These are phyloP conservation scores for Trichoderma sp. DNA, from an alignment of 2,329 filamentous ascomycete genomes.

Conservation along the genomic window DNA sequence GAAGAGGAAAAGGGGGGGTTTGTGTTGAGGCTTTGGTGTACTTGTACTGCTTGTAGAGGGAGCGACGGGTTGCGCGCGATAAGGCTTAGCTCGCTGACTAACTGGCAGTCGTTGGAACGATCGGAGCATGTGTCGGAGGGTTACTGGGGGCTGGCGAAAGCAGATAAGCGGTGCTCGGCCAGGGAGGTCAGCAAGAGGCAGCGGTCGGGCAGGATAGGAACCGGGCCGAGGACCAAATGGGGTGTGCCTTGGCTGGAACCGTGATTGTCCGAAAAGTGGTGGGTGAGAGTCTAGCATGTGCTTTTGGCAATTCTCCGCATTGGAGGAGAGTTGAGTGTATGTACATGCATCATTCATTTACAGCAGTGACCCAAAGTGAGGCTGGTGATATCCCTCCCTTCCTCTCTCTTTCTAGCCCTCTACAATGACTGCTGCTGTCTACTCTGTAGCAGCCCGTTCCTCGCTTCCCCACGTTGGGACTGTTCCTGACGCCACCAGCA, in stretches of 20 bases:
- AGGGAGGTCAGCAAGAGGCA: constrained; percentile 12
- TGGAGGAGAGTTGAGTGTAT: background rate
- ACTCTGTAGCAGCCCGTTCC: background rate
- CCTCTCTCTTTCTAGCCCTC: background rate
- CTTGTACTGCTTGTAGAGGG: constrained; percentile 15
- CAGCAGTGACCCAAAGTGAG: background rate
- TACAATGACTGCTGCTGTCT: background rate
- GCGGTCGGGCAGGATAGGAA: constrained; percentile 1
- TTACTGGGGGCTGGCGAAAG: background rate
- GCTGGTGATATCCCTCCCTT: background rate
- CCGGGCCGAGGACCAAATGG: constrained; percentile 19
- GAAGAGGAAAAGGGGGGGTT: constrained; percentile 12
- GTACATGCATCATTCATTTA: background rate
- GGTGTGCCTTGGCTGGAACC: background rate
- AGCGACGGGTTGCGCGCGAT: constrained; percentile 16
- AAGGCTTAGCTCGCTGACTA: constrained; percentile 23
- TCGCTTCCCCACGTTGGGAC: background rate
- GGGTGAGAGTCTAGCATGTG: constrained; percentile 1
- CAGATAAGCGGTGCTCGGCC: constrained; percentile 9
- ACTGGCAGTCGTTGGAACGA: constrained; percentile 5
- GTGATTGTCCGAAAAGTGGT: constrained; percentile 13
- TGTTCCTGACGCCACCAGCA: background rate
- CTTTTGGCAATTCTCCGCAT: background rate
- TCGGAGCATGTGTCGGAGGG: constrained; percentile 5
- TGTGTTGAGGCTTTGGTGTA: constrained; percentile 15